Conservation (phyloP, 139 green algal species). For the Chlamydomonas asymmetrica region DNA sequence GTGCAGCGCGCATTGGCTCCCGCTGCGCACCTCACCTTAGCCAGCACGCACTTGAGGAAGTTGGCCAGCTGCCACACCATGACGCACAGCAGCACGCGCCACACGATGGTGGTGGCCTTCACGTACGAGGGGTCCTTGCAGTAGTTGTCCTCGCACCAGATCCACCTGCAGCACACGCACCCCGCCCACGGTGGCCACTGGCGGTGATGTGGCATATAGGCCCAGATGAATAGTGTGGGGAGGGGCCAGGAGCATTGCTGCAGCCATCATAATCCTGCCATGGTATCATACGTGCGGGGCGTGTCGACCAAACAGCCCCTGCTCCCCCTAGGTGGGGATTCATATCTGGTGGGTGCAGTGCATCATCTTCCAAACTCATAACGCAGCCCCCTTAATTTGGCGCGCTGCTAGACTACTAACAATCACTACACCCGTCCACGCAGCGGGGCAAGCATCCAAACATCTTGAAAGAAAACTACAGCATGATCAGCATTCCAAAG, state of each 20-base stretch:
- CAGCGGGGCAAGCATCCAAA: too few relatives aligned
- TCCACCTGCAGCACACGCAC: constrained; percentile 2
- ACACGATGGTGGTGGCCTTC: constrained; percentile 29
- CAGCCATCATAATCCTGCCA: neutral
- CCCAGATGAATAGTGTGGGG: too few relatives aligned
- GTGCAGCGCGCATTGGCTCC: neutral
- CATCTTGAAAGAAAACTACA: neutral
- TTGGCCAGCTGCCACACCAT: constrained; percentile 69
- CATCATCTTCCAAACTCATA: too few relatives aligned
- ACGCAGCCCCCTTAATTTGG: too few relatives aligned
- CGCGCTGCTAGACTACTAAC: too few relatives aligned
- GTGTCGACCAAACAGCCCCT: neutral
- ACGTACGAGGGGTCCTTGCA: constrained; percentile 12
- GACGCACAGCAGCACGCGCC: constrained; percentile 61
- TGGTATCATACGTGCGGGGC: neutral
- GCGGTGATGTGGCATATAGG: too few relatives aligned
- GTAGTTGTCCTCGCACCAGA: constrained; percentile 5
- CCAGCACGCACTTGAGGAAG: constrained; percentile 53
- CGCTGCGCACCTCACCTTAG: neutral
- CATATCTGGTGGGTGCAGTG: too few relatives aligned
- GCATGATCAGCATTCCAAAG: neutral
- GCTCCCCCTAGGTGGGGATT: neutral
- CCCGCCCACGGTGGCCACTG: neutral
- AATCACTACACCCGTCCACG: too few relatives aligned
- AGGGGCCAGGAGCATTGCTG: neutral